Percentiles rank a stretch among this genome's conserved stretches.
phyloP scores from a whole-genome alignment of 768 basidiomycete species.

The Rhodotorula sphaerocarpa region DNA sequence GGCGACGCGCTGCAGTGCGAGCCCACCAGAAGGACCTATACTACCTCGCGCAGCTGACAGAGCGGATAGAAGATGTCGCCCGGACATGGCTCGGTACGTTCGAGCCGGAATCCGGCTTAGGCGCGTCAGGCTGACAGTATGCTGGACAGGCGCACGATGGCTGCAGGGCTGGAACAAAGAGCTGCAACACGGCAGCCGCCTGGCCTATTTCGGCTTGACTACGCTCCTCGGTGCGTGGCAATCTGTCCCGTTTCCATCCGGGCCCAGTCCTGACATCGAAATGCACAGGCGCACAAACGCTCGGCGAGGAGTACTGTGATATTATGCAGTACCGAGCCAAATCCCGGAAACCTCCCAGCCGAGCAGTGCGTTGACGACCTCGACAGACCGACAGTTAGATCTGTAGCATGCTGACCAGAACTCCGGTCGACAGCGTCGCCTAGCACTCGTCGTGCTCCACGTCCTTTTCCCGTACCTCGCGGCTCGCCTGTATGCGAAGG shows the following conservation, averaged over 20 bases:
- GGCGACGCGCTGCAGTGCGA: constrained; percentile 20
- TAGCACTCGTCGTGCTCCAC: constrained; percentile 32
- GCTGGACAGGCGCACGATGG: constrained; percentile 35
- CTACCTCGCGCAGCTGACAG: constrained; percentile 36
- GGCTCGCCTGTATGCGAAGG: constrained; percentile 17
- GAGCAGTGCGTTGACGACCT: not conserved
- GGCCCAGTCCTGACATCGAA: not conserved
- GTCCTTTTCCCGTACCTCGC: constrained; percentile 37
- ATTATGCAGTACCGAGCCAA: constrained; percentile 35
- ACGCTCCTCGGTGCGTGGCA: constrained; percentile 37
- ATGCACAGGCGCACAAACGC: constrained; percentile 36
- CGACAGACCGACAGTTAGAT: too few relatives aligned
- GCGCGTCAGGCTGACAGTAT: not conserved
- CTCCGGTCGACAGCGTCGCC: constrained; percentile 22
- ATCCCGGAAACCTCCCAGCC: constrained; percentile 27
- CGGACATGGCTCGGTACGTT: constrained; percentile 32
- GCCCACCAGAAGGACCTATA: constrained; percentile 41
- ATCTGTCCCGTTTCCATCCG: fast-evolving
- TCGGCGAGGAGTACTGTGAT: constrained; percentile 41
- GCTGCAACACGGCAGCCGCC: constrained; percentile 30
- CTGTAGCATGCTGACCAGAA: fast-evolving
- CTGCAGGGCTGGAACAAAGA: constrained; percentile 36
- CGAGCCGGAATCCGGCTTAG: not conserved
- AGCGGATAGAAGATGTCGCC: constrained; percentile 35
- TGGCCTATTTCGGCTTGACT: constrained; percentile 39